phyloP scores from a whole-genome alignment of 176 grass and related monocot genomes.

The Carex parvula region DNA sequence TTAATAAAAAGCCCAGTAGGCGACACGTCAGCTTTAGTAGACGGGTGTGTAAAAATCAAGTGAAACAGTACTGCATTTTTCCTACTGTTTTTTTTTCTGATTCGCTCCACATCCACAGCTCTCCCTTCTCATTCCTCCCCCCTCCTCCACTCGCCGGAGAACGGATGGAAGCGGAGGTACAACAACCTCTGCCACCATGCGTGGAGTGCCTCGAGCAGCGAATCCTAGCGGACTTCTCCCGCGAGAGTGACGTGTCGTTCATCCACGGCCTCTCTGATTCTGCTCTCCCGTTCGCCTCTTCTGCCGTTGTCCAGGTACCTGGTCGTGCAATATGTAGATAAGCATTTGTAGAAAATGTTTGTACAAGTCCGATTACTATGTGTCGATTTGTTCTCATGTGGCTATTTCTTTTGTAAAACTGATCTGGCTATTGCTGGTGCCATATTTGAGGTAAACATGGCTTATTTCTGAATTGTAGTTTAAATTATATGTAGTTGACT shows the following conservation, averaged over 20 bases:
- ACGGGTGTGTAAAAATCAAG: neutral
- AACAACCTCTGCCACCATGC: conserved; percentile 37
- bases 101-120: neutral
- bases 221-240: conserved; percentile 42
- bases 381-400: too few relatives aligned
- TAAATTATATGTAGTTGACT: neutral
- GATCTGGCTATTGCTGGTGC: neutral
- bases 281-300: conserved; percentile 65
- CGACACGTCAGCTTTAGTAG: neutral
- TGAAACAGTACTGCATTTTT: neutral
- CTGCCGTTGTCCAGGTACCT: conserved; percentile 71
- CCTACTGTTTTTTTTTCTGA: neutral
- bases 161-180: conserved; percentile 32
- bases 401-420: neutral
- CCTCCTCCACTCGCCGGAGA: neutral
- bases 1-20: too few relatives aligned
- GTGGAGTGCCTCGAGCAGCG: conserved; percentile 70
- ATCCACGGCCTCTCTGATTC: conserved; percentile 64
- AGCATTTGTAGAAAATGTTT: neutral
- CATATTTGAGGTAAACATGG: neutral
- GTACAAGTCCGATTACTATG: neutral
- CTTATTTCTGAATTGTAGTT: neutral
- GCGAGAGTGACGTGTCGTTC: conserved; percentile 47
- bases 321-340: neutral
- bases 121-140: neutral